Evolutionary conservation across 495 filamentous ascomycete genomes (phyloP).

Genomic region (Daldinia childiae): DNA sequence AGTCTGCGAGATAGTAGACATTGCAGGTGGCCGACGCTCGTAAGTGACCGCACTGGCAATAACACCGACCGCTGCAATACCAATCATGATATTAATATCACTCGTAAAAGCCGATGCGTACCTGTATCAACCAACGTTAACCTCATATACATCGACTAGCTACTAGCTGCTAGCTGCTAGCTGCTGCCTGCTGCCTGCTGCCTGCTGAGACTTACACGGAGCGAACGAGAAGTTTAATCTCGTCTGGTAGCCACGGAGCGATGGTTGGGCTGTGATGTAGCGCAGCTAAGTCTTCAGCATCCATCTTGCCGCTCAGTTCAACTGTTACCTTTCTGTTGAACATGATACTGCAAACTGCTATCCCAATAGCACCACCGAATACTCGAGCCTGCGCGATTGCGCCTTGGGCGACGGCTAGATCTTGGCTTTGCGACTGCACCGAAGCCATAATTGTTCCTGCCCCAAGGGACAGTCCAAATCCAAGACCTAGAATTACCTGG

Average conservation of each 20-base stretch:
- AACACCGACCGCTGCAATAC: conserved; percentile 42
- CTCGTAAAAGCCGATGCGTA: conserved; percentile 47
- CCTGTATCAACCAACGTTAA: neutral
- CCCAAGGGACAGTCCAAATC: conserved; percentile 61
- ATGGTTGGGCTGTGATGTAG: conserved; percentile 46
- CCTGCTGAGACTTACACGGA: conserved; percentile 31
- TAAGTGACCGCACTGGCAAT: conserved; percentile 44
- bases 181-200: too few relatives aligned
- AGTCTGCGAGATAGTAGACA: conserved; percentile 35
- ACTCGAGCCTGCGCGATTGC: conserved; percentile 65
- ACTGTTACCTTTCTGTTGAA: conserved; percentile 48
- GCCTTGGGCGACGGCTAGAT: conserved; percentile 65
- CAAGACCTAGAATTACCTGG: conserved; percentile 64
- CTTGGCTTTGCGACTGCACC: conserved; percentile 56
- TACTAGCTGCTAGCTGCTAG: too few relatives aligned
- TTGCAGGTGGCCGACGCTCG: conserved; percentile 36
- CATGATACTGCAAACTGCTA: conserved; percentile 58
- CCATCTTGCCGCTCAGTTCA: conserved; percentile 38
- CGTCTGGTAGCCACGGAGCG: conserved; percentile 31
- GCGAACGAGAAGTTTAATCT: conserved; percentile 35
- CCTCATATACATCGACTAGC: too few relatives aligned
- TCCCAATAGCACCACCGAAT: conserved; percentile 65
- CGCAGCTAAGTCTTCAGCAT: conserved; percentile 37
- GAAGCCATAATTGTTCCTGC: conserved; percentile 61
- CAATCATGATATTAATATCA: conserved; percentile 46